Base-by-base conservation (phyloP, 768 basidiomycete species). In the Collybia nuda region DNA sequence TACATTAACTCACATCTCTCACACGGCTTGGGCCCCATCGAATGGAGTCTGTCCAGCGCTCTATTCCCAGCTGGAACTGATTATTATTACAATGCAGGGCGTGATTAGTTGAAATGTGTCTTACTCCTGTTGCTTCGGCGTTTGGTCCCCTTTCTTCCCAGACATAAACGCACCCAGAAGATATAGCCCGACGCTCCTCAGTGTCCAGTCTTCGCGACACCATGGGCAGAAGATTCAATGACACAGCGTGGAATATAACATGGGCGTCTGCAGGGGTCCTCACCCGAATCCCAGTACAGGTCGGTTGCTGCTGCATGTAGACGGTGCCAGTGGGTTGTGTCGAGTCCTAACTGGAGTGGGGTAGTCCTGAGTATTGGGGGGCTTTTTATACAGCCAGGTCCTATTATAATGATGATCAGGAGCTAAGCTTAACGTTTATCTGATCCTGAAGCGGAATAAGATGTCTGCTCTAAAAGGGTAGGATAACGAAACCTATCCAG, bases 131-230 rank as follows among this genome's bases (percentile, higher is more conserved):
- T 23, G 81, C 75, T 53, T 87, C 88, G 44, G 82, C 67, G 54
- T 80, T 81, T 12, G 85, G 76, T 5, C 84, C 83, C 49, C 89
- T 76, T 64, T 92, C 90, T 62, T 91, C 88, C 89, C 90, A 92
- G 35, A 92, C 88, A 56, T 82, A 92, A 28, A 91, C 83, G 50
- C 79, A 81, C 12, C 90, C 89, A 0, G 88, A 79, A n/a, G 70
- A 56, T 44, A 91, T 88, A 36, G 74, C 70, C 9, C 88, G 77
- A 35, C 88, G 76, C 63, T 91, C 89, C 46, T 88, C 88, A 14
- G 84, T 81, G 68, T 88, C 86, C 45, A 92, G 75, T 36, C 89
- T 81, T 49, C 86, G 79, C 21, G 80, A 70, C 44, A 90, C 81
- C 71, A 89, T 87, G 24, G 81, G 83, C 14, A 88, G 73, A 1